phyloP scores from a whole-genome alignment of 2,329 filamentous ascomycete genomes.

The Aspergillus oerlinghausenensis region DNA sequence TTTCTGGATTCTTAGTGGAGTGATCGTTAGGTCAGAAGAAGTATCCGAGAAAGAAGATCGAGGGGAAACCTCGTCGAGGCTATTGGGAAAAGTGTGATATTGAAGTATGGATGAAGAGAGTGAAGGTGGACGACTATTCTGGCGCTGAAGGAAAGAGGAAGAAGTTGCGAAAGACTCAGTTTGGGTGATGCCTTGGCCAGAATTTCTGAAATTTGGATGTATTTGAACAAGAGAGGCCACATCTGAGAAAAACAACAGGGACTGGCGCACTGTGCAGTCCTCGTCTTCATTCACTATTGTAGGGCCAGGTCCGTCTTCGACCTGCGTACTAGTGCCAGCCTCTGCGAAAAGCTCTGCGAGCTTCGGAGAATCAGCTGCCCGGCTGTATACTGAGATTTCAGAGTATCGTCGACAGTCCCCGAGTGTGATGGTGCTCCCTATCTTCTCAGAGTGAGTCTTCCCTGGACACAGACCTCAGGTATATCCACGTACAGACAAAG shows the following conservation, averaged over 20 bases:
- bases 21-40: conserved; percentile 1
- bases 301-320: neutral
- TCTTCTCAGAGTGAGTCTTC: neutral
- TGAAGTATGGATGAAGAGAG: neutral
- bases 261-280: conserved; percentile 2
- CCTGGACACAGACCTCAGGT: neutral
- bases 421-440: neutral
- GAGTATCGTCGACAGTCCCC: neutral
- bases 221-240: conserved; percentile 5
- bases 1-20: neutral
- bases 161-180: neutral
- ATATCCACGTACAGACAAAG: neutral
- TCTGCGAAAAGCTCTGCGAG: neutral
- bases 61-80: neutral
- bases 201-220: conserved; percentile 2
- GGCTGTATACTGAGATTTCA: neutral
- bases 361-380: neutral
- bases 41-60: conserved; percentile 1
- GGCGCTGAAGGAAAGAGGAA: neutral
- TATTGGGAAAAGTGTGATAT: neutral
- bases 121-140: neutral
- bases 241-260: conserved; percentile 4
- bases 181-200: neutral
- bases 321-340: neutral
- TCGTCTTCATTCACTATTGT: conserved; percentile 8